Evolutionary conservation across 371 early-diverging fungal species (phyloP), one percentile per base, ranked within the genome.

Genomic region (Mucor irregularis): DNA sequence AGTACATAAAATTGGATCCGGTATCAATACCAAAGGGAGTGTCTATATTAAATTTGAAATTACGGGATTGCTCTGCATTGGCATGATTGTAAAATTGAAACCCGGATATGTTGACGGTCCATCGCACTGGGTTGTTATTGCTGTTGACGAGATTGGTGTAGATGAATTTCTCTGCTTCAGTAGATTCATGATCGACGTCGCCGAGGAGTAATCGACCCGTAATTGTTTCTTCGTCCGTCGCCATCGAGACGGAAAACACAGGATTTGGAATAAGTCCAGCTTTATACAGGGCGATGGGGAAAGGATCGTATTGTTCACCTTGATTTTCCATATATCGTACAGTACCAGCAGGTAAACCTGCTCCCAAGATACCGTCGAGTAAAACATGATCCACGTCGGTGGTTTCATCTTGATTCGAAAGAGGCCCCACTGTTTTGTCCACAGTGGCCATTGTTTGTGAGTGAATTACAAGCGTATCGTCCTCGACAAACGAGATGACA

Each of bases 161-260:
- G 9, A 61, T 40, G 10, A 72, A 49, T 2, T 74, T 59, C 9
- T 73, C 75, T 14, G 54, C 43, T n/a, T n/a, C n/a, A 30, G 58
- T 76, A 33, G 62, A 54, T 26, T 34, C 37, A 21, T 37, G 46
- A 21, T 84, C 74, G n/a, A 70, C 69, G 0, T 73, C 85, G 6
- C 84, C 85, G 49, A 88, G 72, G n/a, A 80, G 60, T 5, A 85
- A 63, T 29, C 80, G 74, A 2, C 86, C 88, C n/a, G n/a, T n/a
- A n/a, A n/a, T n/a, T n/a, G n/a, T n/a, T n/a, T n/a, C n/a, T 1
- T 48, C 28, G 9, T 59, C 50, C 13, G 29, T 31, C 9, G 59
- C 58, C 50, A 77, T 66, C 25, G 56, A 53, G 21, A 78, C 56
- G 0, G 79, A 73, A 39, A 78, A 78, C 3, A 78, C 42, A 10